phyloP scores from a whole-genome alignment of 2,329 filamentous ascomycete species.

The Rutstroemia sp. region DNA sequence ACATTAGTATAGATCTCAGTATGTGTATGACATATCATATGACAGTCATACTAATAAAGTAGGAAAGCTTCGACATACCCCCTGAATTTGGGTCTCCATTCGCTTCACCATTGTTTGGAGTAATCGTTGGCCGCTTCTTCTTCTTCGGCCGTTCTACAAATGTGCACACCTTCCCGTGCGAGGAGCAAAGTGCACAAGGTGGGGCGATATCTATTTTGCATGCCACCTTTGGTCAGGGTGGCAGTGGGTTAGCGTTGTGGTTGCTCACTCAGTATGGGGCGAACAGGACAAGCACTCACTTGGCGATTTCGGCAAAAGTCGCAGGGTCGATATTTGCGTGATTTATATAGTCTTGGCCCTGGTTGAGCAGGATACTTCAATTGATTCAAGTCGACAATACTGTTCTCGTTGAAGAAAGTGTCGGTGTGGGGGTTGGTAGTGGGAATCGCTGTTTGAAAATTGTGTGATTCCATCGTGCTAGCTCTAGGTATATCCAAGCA shows the following conservation, averaged over 20 bases:
- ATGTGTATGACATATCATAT: background rate
- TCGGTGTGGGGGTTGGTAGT: background rate
- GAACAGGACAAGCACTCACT: background rate
- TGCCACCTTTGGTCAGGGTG: constrained; percentile 31
- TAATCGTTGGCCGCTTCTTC: constrained; percentile 25
- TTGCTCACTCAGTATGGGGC: constrained; percentile 23
- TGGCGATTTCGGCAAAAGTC: constrained; percentile 29
- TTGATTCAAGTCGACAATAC: constrained; percentile 5
- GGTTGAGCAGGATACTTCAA: constrained; percentile 19
- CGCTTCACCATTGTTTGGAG: constrained; percentile 17
- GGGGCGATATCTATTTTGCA: constrained; percentile 36
- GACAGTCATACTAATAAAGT: background rate
- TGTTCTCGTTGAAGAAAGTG: background rate
- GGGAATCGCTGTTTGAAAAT: constrained; percentile 3
- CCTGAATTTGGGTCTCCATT: constrained; percentile 9
- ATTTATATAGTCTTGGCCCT: constrained; percentile 28
- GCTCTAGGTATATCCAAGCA: too few relatives aligned
- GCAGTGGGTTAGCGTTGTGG: background rate
- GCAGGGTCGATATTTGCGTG: constrained; percentile 34
- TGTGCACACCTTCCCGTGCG: constrained; percentile 37
- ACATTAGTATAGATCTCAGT: constrained; percentile 9
- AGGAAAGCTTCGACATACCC: constrained; percentile 12
- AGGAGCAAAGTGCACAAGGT: constrained; percentile 37
- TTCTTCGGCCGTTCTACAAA: constrained; percentile 35
- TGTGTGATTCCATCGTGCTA: constrained; percentile 5